Evolutionary conservation across 768 basidiomycete genomes (phyloP).

Genomic region (Tubosaeta brunneosetosa): DNA sequence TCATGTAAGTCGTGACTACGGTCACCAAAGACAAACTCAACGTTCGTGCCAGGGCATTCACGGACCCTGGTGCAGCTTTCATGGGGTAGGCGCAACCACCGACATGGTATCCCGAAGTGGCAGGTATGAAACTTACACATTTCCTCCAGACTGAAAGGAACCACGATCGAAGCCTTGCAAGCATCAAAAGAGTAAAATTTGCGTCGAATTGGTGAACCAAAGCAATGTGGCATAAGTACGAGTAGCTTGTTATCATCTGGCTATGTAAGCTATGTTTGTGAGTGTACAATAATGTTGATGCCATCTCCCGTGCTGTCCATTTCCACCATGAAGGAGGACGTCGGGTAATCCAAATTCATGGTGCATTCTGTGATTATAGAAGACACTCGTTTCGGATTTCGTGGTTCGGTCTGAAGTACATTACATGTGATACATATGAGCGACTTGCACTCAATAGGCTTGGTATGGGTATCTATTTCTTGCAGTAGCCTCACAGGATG

Average conservation of each 20-base stretch:
- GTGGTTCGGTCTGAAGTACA: not conserved
- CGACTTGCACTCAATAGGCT: not conserved
- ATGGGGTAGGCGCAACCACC: constrained; percentile 17
- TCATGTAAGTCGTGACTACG: constrained; percentile 41
- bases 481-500: too few species aligned
- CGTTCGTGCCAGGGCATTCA: constrained; percentile 17
- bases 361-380: not conserved
- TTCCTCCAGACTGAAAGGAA: constrained; percentile 12
- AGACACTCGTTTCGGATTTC: not conserved
- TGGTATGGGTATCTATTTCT: not conserved
- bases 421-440: not conserved
- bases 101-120: not conserved
- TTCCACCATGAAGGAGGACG: not conserved
- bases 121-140: not conserved
- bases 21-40: not conserved
- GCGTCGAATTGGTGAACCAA: not conserved
- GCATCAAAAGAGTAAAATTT: not conserved
- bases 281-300: not conserved
- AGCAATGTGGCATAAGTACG: not conserved
- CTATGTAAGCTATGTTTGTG: not conserved
- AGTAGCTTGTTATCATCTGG: not conserved
- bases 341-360: not conserved
- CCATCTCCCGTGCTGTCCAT: not conserved
- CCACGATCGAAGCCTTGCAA: constrained; percentile 7
- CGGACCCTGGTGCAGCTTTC: constrained; percentile 24